These are phyloP conservation scores for Aspergillus alliaceus DNA, from an alignment of 2,329 filamentous ascomycete genomes.

Conservation along the genomic window DNA sequence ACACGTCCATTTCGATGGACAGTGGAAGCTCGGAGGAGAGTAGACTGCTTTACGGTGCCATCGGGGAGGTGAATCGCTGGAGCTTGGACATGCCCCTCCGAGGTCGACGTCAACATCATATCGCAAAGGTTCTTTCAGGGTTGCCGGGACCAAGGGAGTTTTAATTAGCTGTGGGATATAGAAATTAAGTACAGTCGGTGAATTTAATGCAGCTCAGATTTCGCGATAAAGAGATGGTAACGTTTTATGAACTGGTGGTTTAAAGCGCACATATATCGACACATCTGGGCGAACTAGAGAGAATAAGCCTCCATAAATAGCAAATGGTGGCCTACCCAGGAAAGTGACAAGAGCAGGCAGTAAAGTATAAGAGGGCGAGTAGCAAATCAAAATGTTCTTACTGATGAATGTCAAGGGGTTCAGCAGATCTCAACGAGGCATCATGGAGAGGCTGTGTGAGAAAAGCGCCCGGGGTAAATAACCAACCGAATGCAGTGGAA, in stretches of 20 bases:
- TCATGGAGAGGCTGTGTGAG: slow-evolving; percentile 2
- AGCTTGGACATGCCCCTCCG: slow-evolving; percentile 25
- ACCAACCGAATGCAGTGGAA: background rate
- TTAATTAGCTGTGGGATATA: background rate
- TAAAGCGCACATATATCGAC: slow-evolving; percentile 2
- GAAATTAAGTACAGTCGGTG: background rate
- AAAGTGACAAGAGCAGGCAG: slow-evolving; percentile 11
- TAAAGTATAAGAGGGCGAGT: slow-evolving; percentile 1
- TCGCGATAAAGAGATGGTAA: background rate
- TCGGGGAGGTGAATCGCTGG: slow-evolving; percentile 30
- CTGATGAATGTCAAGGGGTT: background rate
- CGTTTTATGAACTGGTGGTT: background rate
- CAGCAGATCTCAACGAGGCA: background rate
- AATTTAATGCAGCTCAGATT: background rate
- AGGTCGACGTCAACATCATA: slow-evolving; percentile 22
- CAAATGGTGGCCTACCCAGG: slow-evolving; percentile 3
- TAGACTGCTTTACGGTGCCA: slow-evolving; percentile 20
- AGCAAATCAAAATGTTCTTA: slow-evolving; percentile 5
- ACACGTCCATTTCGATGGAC: slow-evolving; percentile 48
- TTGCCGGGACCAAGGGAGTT: background rate
- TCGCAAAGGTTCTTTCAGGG: background rate
- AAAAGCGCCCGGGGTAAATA: background rate
- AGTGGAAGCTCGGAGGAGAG: slow-evolving; percentile 20
- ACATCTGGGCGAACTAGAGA: slow-evolving; percentile 3
- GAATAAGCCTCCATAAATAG: slow-evolving; percentile 17